These are phyloP conservation scores for Gaeumannomyces tritici DNA, from an alignment of 2,329 filamentous ascomycete species.

Conservation along the genomic window DNA sequence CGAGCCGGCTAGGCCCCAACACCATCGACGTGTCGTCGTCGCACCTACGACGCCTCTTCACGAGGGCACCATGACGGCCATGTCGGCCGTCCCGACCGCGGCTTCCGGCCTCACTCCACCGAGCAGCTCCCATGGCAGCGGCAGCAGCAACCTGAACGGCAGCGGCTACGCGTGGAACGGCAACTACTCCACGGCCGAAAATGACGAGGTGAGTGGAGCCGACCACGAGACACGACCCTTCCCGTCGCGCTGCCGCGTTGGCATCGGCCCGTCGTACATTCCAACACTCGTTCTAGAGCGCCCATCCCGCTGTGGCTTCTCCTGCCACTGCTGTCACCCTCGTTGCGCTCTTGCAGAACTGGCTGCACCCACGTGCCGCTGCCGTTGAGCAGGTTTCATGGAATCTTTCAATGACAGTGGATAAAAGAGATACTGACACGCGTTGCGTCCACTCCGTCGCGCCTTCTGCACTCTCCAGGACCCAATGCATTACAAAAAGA, in stretches of 20 bases:
- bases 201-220: constrained; percentile 10
- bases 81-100: constrained; percentile 39
- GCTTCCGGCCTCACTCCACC: constrained; percentile 36
- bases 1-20: not conserved
- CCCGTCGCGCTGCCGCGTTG: not conserved
- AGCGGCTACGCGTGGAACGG: constrained; percentile 19
- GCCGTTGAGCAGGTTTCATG: not conserved
- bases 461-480: constrained; percentile 5
- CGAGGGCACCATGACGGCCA: constrained; percentile 13
- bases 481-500: constrained; percentile 7
- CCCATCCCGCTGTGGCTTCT: not conserved
- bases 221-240: not conserved
- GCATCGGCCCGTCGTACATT: not conserved
- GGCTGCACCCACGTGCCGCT: not conserved
- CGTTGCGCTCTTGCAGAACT: not conserved
- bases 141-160: not conserved
- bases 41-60: not conserved
- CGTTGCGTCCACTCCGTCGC: not conserved
- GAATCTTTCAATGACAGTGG: not conserved
- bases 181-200: not conserved
- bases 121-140: constrained; percentile 36
- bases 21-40: not conserved
- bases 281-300: not conserved
- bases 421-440: not conserved
- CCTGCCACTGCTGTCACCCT: not conserved